Evolutionary conservation across 2,329 filamentous ascomycete species (phyloP), one percentile per base, ranked within the genome.

Genomic region (Thermomyces lanuginosus): DNA sequence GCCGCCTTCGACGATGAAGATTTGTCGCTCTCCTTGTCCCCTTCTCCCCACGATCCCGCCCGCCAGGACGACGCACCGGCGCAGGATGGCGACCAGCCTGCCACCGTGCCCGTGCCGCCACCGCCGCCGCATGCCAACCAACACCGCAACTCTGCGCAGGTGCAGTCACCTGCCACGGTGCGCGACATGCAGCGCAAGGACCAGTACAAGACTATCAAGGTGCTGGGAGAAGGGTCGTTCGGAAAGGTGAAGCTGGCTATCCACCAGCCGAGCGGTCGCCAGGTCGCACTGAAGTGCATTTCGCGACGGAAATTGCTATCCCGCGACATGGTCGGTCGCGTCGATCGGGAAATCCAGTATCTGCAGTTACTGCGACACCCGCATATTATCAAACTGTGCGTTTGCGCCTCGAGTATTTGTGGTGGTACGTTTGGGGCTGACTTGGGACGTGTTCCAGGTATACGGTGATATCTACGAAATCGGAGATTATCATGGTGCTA

Each of bases 401-500:
- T 62, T 21, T 17, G 11, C 14, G n/a, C 20, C 10, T 21, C 8
- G 18, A 4, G 8, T n/a, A 16, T n/a, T n/a, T n/a, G n/a, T n/a
- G n/a, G n/a, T n/a, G n/a, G n/a, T n/a, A n/a, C n/a, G n/a, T n/a
- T 17, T 12, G 30, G 22, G 30, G 22, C 40, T 43, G 27, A 48
- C 33, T 24, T 13, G 11, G 21, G 20, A 24, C 11, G 17, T 24
- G 19, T 19, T 27, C 21, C 43, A 89, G 81, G 30, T 92, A 82
- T 55, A 95, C 89, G 16, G 89, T 98, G 37, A 95, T 98, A 52
- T 93, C 92, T 36, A 93, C 86, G 5, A 72, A 75, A 13, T 73
- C 69, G 35, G 89, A 98, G 51, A 98, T 98, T 49, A 89, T 95
- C 55, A 98, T 98, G 89, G 89, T 98, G 25, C 71, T 98, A 40